phyloP scores from a whole-genome alignment of 2,329 filamentous ascomycete species.

The Pyrenophora graminea region DNA sequence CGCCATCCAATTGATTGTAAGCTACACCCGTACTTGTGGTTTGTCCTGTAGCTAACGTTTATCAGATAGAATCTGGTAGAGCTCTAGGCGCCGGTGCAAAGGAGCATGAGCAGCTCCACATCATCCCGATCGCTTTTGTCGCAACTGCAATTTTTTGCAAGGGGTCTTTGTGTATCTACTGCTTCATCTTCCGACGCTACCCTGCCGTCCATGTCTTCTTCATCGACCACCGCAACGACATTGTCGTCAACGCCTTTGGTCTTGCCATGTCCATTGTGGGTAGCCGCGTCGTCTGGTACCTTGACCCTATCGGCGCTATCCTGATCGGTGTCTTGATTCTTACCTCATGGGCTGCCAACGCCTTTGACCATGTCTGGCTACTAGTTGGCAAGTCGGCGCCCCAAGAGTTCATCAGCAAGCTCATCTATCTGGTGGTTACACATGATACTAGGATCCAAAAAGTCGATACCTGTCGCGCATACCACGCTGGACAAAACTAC shows the following conservation, averaged over 20 bases:
- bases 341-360: conserved; percentile 64
- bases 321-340: conserved; percentile 64
- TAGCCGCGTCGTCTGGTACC: conserved; percentile 59
- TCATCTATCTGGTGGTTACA: conserved; percentile 61
- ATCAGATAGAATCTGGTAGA: conserved; percentile 59
- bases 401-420: conserved; percentile 59
- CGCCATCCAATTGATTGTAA: conserved; percentile 63
- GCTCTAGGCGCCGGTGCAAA: conserved; percentile 52
- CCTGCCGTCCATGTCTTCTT: conserved; percentile 63
- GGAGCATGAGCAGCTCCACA: conserved; percentile 53
- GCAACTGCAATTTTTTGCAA: conserved; percentile 56
- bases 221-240: conserved; percentile 62
- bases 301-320: conserved; percentile 66
- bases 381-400: conserved; percentile 66
- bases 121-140: conserved; percentile 61
- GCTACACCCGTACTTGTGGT: conserved; percentile 24
- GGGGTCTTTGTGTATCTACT: conserved; percentile 58
- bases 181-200: conserved; percentile 58
- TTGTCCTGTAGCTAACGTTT: conserved; percentile 26
- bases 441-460: conserved; percentile 60
- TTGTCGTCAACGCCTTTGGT: conserved; percentile 60
- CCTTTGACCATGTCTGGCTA: conserved; percentile 65
- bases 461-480: conserved; percentile 64
- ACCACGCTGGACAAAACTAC: conserved; percentile 64
- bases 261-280: conserved; percentile 61